Base-by-base conservation (phyloP, 2,329 filamentous ascomycete species). In the Chaetomiaceae sp. region DNA sequence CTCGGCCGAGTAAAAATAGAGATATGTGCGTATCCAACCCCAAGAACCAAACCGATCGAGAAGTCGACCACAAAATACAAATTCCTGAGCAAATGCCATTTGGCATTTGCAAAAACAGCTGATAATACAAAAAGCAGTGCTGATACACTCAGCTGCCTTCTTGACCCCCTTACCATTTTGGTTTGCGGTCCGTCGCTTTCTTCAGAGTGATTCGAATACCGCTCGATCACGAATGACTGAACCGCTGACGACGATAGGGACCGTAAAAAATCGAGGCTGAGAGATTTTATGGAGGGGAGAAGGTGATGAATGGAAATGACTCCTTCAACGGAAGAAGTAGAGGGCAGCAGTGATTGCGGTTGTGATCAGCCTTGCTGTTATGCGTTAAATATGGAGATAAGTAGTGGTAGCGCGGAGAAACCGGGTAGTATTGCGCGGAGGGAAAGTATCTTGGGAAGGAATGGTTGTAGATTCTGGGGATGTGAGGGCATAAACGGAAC, bases 131-230 rank as follows among this genome's bases (percentile, higher is more conserved):
- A 16, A 25, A 13, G 21, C 20, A 46, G 11, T 11, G 2, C 16
- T 10, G 27, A 25, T 32, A 13, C 14, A 23, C 27, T 16, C 27
- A n/a, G 18, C 34, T 21, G 18, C 16, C 18, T 21, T 40, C 25
- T 18, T 18, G n/a, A 16, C 7, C 5, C 20, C 34, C 47, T 43
- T 50, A 50, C 47, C 47, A 48, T 48, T 9, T n/a, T 40, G 25
- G 18, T 18, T 13, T n/a, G n/a, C 10, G 25, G 34, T 21, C n/a
- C 23, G n/a, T 11, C 10, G 10, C 11, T 5, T 16, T 42, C 9
- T 8, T 7, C 2, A 43, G 40, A 18, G 27, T 6, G n/a, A 21
- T 27, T 2, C 14, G 9, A 20, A 13, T 25, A 30, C 25, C 16
- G 25, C n/a, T 43, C 27, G 10, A n/a, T n/a, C n/a, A n/a, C n/a